These are phyloP conservation scores for Ogataea nakhonphanomensis DNA, from an alignment of 805 yeast species.

Conservation along the genomic window DNA sequence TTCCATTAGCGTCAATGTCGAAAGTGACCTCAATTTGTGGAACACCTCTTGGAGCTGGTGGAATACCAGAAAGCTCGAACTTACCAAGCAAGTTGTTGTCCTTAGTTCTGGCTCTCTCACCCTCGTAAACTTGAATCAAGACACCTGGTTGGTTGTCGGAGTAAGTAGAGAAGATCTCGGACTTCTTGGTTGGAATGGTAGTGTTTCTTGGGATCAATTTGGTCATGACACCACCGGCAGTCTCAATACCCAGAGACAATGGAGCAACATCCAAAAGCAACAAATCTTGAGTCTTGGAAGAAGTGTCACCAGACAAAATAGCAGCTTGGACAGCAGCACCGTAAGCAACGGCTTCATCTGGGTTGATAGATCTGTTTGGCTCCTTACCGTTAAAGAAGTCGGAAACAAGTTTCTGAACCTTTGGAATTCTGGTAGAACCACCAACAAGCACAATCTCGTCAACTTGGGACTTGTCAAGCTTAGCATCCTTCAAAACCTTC, in stretches of 20 bases:
- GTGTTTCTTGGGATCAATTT: slow-evolving; percentile 14
- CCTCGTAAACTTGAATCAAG: slow-evolving; percentile 11
- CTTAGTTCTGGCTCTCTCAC: slow-evolving; percentile 13
- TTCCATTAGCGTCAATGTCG: slow-evolving; percentile 14
- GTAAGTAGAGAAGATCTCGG: slow-evolving; percentile 12
- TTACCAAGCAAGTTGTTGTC: slow-evolving; percentile 15
- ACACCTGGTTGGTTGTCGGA: slow-evolving; percentile 14
- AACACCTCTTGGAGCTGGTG: slow-evolving; percentile 16
- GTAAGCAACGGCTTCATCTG: slow-evolving; percentile 99
- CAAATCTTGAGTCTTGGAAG: slow-evolving; percentile 12
- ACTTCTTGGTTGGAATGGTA: slow-evolving; percentile 13
- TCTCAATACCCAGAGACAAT: slow-evolving; percentile 13
- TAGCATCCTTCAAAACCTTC: slow-evolving; percentile 61
- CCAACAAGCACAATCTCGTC: slow-evolving; percentile 94
- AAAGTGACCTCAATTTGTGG: slow-evolving; percentile 14
- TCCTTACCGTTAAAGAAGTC: slow-evolving; percentile 97
- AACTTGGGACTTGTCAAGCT: slow-evolving; percentile 73
- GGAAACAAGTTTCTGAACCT: slow-evolving; percentile 90
- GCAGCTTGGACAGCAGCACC: slow-evolving; percentile 99
- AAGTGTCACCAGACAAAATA: slow-evolving; percentile 36
- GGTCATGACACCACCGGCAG: slow-evolving; percentile 14
- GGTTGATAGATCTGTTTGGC: slow-evolving; percentile 95
- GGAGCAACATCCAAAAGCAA: slow-evolving; percentile 13
- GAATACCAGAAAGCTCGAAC: slow-evolving; percentile 14
- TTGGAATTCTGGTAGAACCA: slow-evolving; percentile 98